Conservation (phyloP, 2,329 filamentous ascomycete species). For the Trichoderma semiorbis region DNA sequence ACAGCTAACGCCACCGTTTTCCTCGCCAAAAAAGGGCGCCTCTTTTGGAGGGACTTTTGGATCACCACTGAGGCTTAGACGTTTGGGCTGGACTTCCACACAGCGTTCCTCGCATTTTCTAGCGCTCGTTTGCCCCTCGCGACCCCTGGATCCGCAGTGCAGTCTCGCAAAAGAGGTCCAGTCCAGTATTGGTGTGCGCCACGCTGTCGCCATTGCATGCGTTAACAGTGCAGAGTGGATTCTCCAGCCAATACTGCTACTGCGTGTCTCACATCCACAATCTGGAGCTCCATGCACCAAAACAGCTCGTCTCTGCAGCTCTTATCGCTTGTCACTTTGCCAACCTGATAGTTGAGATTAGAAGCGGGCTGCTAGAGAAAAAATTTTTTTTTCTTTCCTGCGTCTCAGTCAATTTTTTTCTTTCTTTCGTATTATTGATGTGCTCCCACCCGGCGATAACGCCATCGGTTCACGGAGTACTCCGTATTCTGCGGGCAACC, state of each 20-base stretch:
- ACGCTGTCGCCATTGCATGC: neutral
- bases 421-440: neutral
- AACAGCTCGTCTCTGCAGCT: neutral
- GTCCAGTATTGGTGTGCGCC: neutral
- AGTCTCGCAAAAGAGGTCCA: neutral
- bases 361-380: neutral
- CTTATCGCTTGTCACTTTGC: constrained; percentile 12
- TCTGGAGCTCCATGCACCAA: neutral
- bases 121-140: neutral
- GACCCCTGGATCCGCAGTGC: constrained; percentile 1
- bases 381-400: neutral
- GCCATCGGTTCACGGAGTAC: constrained; percentile 4
- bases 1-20: neutral
- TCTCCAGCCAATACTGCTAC: neutral
- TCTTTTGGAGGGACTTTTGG: constrained; percentile 18
- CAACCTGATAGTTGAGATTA: neutral
- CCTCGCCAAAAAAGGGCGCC: neutral
- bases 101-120: constrained; percentile 13
- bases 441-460: constrained; percentile 10
- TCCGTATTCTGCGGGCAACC: neutral
- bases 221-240: neutral
- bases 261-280: neutral
- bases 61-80: constrained; percentile 15
- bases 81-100: constrained; percentile 8
- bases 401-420: neutral